Evolutionary conservation across 257 asterid genomes (phyloP), one percentile per base, ranked within the genome.

Genomic region (Solanum paucissectum): DNA sequence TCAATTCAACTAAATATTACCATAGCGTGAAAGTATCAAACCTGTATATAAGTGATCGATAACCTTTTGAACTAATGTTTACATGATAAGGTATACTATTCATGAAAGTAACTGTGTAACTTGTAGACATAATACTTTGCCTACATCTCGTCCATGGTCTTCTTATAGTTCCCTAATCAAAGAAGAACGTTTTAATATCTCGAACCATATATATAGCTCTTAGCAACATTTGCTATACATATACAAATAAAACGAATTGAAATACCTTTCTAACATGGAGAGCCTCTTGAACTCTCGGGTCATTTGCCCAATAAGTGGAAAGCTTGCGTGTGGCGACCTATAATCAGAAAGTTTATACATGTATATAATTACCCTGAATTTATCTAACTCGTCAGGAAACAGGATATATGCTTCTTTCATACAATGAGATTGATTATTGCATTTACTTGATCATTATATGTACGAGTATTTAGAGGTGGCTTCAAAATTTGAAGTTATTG

Each of bases 201-300:
- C 8, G 83, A 29, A 75, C 34, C 12, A 12, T 76, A 0, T 62
- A 5, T 71, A 71, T 71, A 9, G 14, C 1, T 3, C 33, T 23
- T 3, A 74, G 6, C 23, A 38, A 12, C 6, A 38, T 37, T 6
- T 75, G 37, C 21, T 76, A 20, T 36, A 2, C 3, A 69, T 14
- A 1, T n/a, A 46, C 4, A 38, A 36, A 25, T 0, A 9, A 4
- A 60, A 23, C 1, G 23, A 12, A 7, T 10, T 36, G 81, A 29
- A 12, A 58, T 86, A 88, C 92, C 89, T 90, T 87, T 88, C 88
- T 84, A 23, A 90, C 85, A 72, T 85, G 87, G 81, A 90, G 91
- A 37, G 90, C 91, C 20, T 90, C 86, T 88, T 46, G 88, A 62
- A 90, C 92, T 18, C 20, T 64, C 0, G 64, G 86, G 1, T 87